phyloP scores from a whole-genome alignment of 164 flowering plant genomes.

The Piper longum region DNA sequence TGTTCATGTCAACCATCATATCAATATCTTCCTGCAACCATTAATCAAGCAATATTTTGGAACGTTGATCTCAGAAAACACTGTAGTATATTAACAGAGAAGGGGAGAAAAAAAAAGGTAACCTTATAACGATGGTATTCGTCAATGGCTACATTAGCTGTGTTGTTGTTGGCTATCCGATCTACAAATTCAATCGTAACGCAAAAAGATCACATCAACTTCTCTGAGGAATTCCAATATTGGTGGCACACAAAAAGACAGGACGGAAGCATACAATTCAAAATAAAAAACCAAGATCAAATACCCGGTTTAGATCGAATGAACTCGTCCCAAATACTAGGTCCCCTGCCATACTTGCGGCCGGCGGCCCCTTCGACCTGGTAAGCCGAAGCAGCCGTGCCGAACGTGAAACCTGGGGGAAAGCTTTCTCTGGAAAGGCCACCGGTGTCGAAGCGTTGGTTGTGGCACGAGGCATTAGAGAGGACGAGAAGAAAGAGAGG shows the following conservation, averaged over 20 bases:
- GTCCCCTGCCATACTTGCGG: constrained; percentile 17
- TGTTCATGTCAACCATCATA: constrained; percentile 16
- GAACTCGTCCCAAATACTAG: constrained; percentile 20
- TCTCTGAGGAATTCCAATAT: not conserved
- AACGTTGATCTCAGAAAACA: no score
- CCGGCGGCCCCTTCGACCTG: constrained; percentile 21
- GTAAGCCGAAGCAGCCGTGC: constrained; percentile 19
- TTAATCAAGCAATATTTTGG: not conserved
- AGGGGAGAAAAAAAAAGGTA: not conserved
- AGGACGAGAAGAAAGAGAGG: not conserved
- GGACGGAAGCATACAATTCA: not conserved
- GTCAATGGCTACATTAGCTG: constrained; percentile 16
- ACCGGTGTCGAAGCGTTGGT: not conserved
- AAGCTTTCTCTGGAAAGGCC: constrained; percentile 13
- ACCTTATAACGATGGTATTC: constrained; percentile 23
- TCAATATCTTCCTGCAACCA: constrained; percentile 24
- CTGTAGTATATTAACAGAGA: not conserved
- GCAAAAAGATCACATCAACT: not conserved
- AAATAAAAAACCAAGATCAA: not conserved
- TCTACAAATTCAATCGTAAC: constrained; percentile 1
- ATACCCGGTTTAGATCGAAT: not conserved
- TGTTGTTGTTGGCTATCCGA: constrained; percentile 9
- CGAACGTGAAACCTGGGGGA: constrained; percentile 14
- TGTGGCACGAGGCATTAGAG: not conserved
- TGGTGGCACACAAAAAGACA: not conserved